Evolutionary conservation across 2,329 filamentous ascomycete genomes (phyloP), one percentile per base, ranked within the genome.

Genomic region (Botrytis paeoniae): DNA sequence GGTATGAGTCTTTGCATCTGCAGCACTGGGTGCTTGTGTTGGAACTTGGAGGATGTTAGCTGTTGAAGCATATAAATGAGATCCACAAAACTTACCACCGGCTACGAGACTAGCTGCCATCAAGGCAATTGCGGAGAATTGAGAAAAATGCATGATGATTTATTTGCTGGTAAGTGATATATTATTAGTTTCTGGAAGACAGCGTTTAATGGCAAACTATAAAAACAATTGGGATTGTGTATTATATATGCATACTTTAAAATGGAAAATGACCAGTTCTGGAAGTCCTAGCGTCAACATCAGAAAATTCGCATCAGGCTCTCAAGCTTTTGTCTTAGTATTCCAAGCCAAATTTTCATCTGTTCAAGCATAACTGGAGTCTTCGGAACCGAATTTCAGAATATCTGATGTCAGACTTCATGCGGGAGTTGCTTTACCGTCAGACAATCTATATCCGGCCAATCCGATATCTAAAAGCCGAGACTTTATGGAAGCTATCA

Each of bases 1-100:
- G 74, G 91, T 88, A 78, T 92, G 89, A 43, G 90, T 29, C 51
- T 48, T 63, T 29, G 69, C 43, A 25, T 63, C 18, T 35, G 43
- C 12, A 6, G 63, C 43, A 51, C 63, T 65, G 32, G 63, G 63
- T 22, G 43, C 32, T 65, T 65, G 43, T 18, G 43, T 51, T 5
- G 63, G 63, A 22, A 51, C 63, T 65, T 10, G 20, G 7, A 2
- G 12, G 51, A 5, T 12, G 63, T 65, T 51, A 65, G 63, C 43
- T 51, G 43, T 1, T 20, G 59, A 37, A 20, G 25, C 4, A 8
- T 51, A 20, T 0, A 22, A 37, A 37, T 22, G 14, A 51, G 32
- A 51, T n/a, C 10, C 7, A 37, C 7, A 65, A 1, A 4, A 62
- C 43, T 65, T 51, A 51, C 63, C 14, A n/a, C 63, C 63, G 6